Conservation (phyloP, 2,329 filamentous ascomycete genomes). For the Stagonosporopsis rhizophila region DNA sequence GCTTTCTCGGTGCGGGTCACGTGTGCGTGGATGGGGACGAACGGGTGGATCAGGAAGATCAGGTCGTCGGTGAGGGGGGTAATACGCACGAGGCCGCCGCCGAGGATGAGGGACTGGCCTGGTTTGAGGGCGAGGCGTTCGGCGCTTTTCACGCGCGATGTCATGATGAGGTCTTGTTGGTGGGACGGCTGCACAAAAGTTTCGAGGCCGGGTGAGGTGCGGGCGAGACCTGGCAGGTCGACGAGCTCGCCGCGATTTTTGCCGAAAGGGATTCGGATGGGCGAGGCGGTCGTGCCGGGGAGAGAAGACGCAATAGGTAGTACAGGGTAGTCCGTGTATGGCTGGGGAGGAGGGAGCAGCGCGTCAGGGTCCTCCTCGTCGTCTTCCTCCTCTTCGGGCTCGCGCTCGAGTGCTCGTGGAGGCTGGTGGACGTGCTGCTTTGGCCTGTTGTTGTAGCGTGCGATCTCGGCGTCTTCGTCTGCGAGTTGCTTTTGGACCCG, state of each 20-base stretch:
- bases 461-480: conserved; percentile 42
- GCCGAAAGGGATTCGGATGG: conserved; percentile 91
- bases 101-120: conserved; percentile 79
- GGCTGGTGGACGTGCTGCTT: conserved; percentile 32
- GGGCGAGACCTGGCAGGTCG: conserved; percentile 84
- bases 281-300: conserved; percentile 92
- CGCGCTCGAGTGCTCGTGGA: conserved; percentile 21
- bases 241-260: conserved; percentile 87
- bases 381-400: conserved; percentile 32
- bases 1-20: conserved; percentile 83
- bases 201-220: conserved; percentile 69
- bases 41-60: conserved; percentile 81
- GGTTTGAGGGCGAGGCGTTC: conserved; percentile 76
- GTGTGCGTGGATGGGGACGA: conserved; percentile 80
- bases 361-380: conserved; percentile 43
- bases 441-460: conserved; percentile 28
- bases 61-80: conserved; percentile 73
- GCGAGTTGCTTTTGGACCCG: conserved; percentile 40
- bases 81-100: conserved; percentile 84
- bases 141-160: conserved; percentile 73
- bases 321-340: conserved; percentile 76
- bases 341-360: conserved; percentile 78
- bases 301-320: conserved; percentile 88
- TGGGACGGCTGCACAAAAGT: conserved; percentile 72
- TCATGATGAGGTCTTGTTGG: conserved; percentile 78